phyloP scores from a whole-genome alignment of 2,329 filamentous ascomycete genomes.

The Chrysoporthe puriensis region DNA sequence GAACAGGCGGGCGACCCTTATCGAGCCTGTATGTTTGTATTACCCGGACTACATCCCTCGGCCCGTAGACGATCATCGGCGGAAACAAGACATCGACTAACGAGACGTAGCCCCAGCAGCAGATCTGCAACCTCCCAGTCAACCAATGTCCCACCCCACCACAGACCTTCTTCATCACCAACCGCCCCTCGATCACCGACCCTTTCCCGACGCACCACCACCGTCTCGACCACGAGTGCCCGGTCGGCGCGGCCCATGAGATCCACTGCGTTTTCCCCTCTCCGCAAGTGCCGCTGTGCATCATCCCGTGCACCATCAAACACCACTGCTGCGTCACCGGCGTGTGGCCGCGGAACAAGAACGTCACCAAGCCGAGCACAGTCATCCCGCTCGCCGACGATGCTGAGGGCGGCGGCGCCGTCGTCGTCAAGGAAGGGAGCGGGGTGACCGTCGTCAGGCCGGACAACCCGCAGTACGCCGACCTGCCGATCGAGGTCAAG shows the following conservation, averaged over 20 bases:
- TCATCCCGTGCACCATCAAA: constrained; percentile 19
- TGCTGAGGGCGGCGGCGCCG: constrained; percentile 3
- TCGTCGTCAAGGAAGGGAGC: constrained; percentile 10
- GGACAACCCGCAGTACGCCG: constrained; percentile 8
- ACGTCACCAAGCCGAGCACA: constrained; percentile 3
- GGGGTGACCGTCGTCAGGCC: not conserved
- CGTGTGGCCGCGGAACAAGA: constrained; percentile 21
- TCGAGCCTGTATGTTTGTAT: not conserved
- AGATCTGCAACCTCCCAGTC: constrained; percentile 19
- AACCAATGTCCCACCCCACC: constrained; percentile 21
- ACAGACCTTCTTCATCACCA: constrained; percentile 18
- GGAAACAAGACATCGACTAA: not conserved
- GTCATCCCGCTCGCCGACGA: not conserved
- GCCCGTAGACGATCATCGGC: not conserved
- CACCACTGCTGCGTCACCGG: constrained; percentile 23
- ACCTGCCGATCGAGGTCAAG: constrained; percentile 16
- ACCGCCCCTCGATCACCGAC: constrained; percentile 16
- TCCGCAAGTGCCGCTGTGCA: constrained; percentile 14
- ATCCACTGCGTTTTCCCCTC: constrained; percentile 25
- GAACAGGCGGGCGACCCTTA: constrained; percentile 7
- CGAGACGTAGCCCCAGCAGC: not conserved
- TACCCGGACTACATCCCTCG: not conserved
- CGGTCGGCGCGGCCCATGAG: constrained; percentile 16
- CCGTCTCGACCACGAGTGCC: constrained; percentile 20
- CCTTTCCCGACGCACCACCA: constrained; percentile 23